A percentile compares a stretch with the other conserved stretches of the same genome.
Conservation (phyloP, 2,329 filamentous ascomycete species). For the Penicillium sp. region DNA sequence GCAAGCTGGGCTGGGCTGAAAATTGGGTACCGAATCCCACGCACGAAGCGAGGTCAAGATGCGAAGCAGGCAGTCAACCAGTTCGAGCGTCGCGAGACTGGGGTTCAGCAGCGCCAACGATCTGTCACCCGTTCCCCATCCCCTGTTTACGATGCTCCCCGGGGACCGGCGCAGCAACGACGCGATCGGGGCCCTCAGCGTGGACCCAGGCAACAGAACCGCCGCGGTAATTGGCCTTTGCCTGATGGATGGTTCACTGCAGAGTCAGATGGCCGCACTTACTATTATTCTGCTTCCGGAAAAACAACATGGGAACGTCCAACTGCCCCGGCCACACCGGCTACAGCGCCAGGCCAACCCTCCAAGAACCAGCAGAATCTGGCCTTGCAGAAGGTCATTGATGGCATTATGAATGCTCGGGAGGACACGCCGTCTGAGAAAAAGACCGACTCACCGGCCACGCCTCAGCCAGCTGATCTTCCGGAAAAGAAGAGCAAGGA, state of each 20-base stretch:
- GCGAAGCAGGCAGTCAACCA: constrained; percentile 62
- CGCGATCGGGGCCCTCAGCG: constrained; percentile 63
- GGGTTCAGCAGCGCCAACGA: constrained; percentile 52
- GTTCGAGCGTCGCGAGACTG: constrained; percentile 57
- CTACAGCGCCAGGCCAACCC: constrained; percentile 43
- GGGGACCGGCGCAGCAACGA: constrained; percentile 48
- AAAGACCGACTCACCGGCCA: constrained; percentile 60
- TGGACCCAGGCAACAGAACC: constrained; percentile 52
- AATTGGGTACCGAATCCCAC: constrained; percentile 87
- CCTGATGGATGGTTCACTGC: constrained; percentile 86
- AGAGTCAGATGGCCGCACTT: constrained; percentile 67
- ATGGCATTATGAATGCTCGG: constrained; percentile 75
- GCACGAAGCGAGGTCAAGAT: constrained; percentile 71
- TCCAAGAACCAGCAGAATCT: constrained; percentile 73
- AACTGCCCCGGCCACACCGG: constrained; percentile 66
- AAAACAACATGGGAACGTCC: constrained; percentile 81
- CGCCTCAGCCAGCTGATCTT: constrained; percentile 60
- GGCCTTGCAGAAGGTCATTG: constrained; percentile 79
- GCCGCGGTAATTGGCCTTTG: constrained; percentile 59
- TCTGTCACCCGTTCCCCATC: constrained; percentile 56
- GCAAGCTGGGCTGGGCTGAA: constrained; percentile 88
- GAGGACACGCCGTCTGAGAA: constrained; percentile 54
- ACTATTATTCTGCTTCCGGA: constrained; percentile 82
- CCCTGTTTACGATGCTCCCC: constrained; percentile 46
- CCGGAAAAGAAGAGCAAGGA: constrained; percentile 49